Conservation (phyloP, 2,329 filamentous ascomycete genomes). For the Cadophora luteo-olivacea region DNA sequence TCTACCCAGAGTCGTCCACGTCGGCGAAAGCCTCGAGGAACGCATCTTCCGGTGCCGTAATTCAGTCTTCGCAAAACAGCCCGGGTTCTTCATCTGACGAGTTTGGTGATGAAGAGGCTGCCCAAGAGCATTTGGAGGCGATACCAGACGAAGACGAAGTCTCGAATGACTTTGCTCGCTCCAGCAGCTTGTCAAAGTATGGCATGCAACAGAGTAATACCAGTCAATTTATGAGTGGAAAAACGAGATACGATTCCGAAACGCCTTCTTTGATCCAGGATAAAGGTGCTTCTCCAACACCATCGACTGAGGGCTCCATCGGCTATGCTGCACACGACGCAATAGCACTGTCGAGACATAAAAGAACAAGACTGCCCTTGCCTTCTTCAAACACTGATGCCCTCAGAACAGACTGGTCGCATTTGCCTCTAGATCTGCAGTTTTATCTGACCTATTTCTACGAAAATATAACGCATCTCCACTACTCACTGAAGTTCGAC, state of each 20-base stretch:
- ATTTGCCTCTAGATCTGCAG: constrained; percentile 72
- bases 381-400: constrained; percentile 28
- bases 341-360: constrained; percentile 20
- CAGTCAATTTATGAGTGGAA: constrained; percentile 48
- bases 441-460: constrained; percentile 81
- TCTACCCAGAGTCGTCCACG: constrained; percentile 77
- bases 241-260: constrained; percentile 58
- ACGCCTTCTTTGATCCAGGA: constrained; percentile 58
- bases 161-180: constrained; percentile 30
- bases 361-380: constrained; percentile 39
- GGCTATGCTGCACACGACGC: constrained; percentile 37
- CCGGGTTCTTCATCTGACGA: constrained; percentile 62
- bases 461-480: constrained; percentile 78
- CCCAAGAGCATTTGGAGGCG: constrained; percentile 55
- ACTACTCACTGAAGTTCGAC: constrained; percentile 81
- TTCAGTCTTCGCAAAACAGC: constrained; percentile 41
- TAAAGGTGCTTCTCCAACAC: constrained; percentile 60
- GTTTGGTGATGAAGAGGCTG: constrained; percentile 52
- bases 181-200: constrained; percentile 37
- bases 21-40: constrained; percentile 41
- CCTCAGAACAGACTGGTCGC: constrained; percentile 55
- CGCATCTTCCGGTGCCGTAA: constrained; percentile 46
- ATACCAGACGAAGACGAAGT: constrained; percentile 62
- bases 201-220: constrained; percentile 48
- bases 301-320: constrained; percentile 51